Evolutionary conservation across 2,329 filamentous ascomycete species (phyloP), one percentile per base, ranked within the genome.

Genomic region (Monosporascus sp.): DNA sequence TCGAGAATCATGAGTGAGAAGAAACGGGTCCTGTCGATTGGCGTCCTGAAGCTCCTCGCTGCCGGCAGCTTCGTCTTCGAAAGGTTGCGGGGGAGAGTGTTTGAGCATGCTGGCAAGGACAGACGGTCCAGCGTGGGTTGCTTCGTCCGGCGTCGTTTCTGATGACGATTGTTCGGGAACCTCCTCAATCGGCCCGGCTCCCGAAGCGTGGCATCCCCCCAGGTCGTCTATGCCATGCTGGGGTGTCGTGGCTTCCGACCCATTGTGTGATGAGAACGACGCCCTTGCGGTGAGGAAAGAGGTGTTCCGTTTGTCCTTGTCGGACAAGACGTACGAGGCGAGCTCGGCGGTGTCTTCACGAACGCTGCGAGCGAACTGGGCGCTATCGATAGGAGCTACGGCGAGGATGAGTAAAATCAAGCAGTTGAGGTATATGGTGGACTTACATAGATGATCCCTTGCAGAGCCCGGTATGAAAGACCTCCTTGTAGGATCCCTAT

Each of bases 311-410:
- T 67, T 68, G 54, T 72, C 68, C 53, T 77, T 78, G 61, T 88
- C 83, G 39, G 86, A 86, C 27, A 96, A 79, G 49, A 90, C 86
- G 67, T 92, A 90, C 18, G 83, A 90, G 44, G 91, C 91, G 53
- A 96, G 78, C 71, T 96, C 90, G 50, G 90, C 89, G 2, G 91
- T 95, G 66, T 94, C 87, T 71, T 94, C 87, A 58, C 91, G 87
- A 41, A 96, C 87, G 59, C 85, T 88, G 54, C 86, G 83, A 36
- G 89, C 88, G 69, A 89, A 89, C 62, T 89, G 83, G 18, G 83
- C 80, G 61, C 83, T 87, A 66, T 93, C 88, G 71, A 82, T 66
- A 18, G 79, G 77, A 39, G 73, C 78, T 82, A 58, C 43, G 49
- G 5, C 20, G 27, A 8, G 41, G 41, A 56, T 59, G 57, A 64